Evolutionary conservation across 371 early-diverging fungal genomes (phyloP).

Genomic region (Conidiobolus incongruus): DNA sequence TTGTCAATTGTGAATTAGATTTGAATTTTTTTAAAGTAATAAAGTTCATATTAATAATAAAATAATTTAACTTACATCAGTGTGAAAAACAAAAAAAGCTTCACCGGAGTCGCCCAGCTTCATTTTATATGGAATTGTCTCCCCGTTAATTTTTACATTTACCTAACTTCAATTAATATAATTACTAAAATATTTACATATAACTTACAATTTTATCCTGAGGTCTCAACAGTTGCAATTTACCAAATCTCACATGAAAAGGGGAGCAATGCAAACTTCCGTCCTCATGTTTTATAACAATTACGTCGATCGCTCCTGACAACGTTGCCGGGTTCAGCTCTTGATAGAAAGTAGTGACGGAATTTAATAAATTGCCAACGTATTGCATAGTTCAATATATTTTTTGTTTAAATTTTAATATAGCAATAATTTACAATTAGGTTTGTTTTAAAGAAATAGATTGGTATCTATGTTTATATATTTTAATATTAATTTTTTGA

Average conservation of each 20-base stretch:
- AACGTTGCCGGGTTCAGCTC: constrained; percentile 95
- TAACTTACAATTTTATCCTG: constrained; percentile 39
- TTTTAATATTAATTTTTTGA: no score
- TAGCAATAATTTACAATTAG: no score
- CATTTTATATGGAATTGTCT: constrained; percentile 57
- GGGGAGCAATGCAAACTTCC: constrained; percentile 80
- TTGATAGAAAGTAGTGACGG: constrained; percentile 83
- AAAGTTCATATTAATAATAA: neutral
- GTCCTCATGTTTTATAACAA: constrained; percentile 69
- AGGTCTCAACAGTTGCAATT: constrained; percentile 73
- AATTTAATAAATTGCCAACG: constrained; percentile 35
- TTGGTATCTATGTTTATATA: no score
- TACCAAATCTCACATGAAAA: constrained; percentile 98
- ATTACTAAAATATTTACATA: neutral
- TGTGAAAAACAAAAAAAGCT: constrained; percentile 79
- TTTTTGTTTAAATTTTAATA: no score
- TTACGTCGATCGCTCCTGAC: constrained; percentile 95
- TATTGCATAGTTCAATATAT: constrained; percentile 22
- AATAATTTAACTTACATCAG: constrained; percentile 3
- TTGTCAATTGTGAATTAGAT: no score
- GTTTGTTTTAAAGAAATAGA: no score
- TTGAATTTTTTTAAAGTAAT: no score
- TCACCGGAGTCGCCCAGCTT: constrained; percentile 97
- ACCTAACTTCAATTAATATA: constrained; percentile 11
- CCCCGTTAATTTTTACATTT: constrained; percentile 76